Evolutionary conservation across 306 rosid genomes (phyloP).

Genomic region (apple (Malus domestica)): ASM211411v1 NC_041792.1:20887907-20888406

Average conservation of each 20-base stretch:
- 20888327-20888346: slow-evolving; percentile 43
- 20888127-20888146: slow-evolving; percentile 77
- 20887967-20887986: slow-evolving; percentile 50
- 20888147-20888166: slow-evolving; percentile 57
- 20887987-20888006: slow-evolving; percentile 70
- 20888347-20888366: slow-evolving; percentile 17
- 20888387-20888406: slow-evolving; percentile 21
- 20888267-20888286: slow-evolving; percentile 35
- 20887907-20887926: slow-evolving; percentile 54
- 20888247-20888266: slow-evolving; percentile 45
- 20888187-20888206: slow-evolving; percentile 44
- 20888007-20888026: slow-evolving; percentile 76
- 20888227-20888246: slow-evolving; percentile 63
- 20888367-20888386: slow-evolving; percentile 10
- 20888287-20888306: slow-evolving; percentile 66
- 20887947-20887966: slow-evolving; percentile 47
- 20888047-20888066: slow-evolving; percentile 22
- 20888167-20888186: slow-evolving; percentile 64
- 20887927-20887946: slow-evolving; percentile 64
- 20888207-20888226: slow-evolving; percentile 59
- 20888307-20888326: slow-evolving; percentile 44
- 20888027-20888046: slow-evolving; percentile 41
- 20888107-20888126: slow-evolving; percentile 61
- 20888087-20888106: slow-evolving; percentile 56
- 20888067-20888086: slow-evolving; percentile 53